A percentile compares a stretch with the other conserved stretches of the same genome.
Conservation (phyloP, 139 green algal species). For the Chlorokybus atmophyticus region DNA sequence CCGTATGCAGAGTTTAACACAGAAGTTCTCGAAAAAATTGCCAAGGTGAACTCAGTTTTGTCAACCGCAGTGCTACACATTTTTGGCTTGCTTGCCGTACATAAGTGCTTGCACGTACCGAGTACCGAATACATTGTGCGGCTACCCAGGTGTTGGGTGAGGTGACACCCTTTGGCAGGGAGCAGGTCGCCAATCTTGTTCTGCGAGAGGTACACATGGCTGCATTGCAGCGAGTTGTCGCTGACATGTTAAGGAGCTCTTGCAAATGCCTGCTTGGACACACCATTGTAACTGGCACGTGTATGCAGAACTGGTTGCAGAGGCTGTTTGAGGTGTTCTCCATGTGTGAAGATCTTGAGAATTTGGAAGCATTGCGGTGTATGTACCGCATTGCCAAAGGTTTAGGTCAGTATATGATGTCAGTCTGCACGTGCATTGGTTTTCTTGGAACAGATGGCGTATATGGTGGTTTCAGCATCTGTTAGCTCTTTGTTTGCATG, state of each 20-base stretch:
- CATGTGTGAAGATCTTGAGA: slow-evolving; percentile 86
- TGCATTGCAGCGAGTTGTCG: not conserved
- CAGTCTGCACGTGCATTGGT: too few relatives aligned
- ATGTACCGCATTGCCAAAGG: slow-evolving; percentile 48
- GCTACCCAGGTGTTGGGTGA: not conserved
- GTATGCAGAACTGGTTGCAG: slow-evolving; percentile 33
- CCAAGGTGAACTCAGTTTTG: slow-evolving; percentile 41
- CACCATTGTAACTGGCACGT: slow-evolving; percentile 17
- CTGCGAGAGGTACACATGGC: slow-evolving; percentile 12
- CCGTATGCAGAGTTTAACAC: slow-evolving; percentile 58
- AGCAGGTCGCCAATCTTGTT: slow-evolving; percentile 7
- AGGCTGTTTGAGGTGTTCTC: slow-evolving; percentile 77
- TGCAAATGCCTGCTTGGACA: not conserved
- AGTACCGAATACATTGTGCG: too few relatives aligned
- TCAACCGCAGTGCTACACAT: too few relatives aligned
- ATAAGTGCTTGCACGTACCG: too few relatives aligned
- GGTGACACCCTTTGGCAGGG: slow-evolving; percentile 3
- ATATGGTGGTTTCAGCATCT: too few relatives aligned
- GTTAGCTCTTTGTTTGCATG: too few relatives aligned
- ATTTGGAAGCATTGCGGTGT: slow-evolving; percentile 51
- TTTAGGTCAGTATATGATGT: slow-evolving; percentile 18
- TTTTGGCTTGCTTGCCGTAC: too few relatives aligned
- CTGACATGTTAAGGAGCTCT: not conserved
- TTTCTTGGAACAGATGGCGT: too few relatives aligned
- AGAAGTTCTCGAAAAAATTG: slow-evolving; percentile 64